phyloP scores from a whole-genome alignment of 2,329 filamentous ascomycete genomes.

The Golovinomyces cichoracearum region DNA sequence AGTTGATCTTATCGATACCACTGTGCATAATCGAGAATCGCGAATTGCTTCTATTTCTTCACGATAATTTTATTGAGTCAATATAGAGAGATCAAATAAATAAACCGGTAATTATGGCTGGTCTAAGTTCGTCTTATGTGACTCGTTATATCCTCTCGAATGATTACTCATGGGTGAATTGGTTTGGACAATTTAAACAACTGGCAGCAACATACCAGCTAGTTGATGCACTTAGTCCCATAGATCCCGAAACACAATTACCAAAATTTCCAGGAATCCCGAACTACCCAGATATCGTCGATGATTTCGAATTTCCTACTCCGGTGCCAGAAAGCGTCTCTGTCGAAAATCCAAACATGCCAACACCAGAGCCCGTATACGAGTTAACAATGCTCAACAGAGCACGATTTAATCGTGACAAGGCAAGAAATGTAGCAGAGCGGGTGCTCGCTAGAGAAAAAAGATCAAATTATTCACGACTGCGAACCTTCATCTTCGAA shows the following conservation, averaged over 20 bases:
- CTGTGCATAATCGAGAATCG: no score
- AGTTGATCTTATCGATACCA: no score
- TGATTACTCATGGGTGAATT: not conserved
- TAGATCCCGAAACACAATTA: not conserved
- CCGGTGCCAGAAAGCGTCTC: no score
- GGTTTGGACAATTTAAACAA: not conserved
- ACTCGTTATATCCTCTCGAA: not conserved
- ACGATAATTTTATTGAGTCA: not conserved
- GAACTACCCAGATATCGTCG: no score
- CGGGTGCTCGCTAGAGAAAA: not conserved
- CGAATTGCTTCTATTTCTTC: no score
- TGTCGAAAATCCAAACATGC: no score
- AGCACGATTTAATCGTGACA: not conserved
- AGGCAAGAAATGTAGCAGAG: not conserved
- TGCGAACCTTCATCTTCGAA: not conserved
- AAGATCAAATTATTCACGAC: not conserved
- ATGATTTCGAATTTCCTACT: no score
- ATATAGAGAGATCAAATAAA: not conserved
- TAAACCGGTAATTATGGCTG: not conserved
- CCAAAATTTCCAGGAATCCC: no score
- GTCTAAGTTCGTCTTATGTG: not conserved
- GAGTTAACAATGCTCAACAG: not conserved
- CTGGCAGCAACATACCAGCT: not conserved
- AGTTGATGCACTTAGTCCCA: not conserved
- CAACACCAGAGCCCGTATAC: not conserved